Percentiles rank a stretch among this genome's conserved stretches.
Evolutionary conservation across 2,329 filamentous ascomycete genomes (phyloP).

Genomic region (Lachnellula hyalina): DNA sequence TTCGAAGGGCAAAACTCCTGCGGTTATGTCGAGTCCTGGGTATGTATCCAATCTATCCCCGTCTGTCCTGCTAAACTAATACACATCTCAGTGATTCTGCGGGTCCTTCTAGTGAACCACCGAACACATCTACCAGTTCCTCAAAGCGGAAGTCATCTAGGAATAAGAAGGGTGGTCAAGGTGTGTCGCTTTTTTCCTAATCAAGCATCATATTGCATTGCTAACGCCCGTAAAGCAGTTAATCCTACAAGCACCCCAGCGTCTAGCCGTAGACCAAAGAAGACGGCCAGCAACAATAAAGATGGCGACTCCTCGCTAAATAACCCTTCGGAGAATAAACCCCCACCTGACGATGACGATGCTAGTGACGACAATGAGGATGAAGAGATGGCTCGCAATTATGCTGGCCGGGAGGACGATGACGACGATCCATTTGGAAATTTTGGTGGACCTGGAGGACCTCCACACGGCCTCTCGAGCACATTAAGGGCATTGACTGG

Average conservation of each 20-base stretch:
- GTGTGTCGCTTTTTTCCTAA: conserved; percentile 31
- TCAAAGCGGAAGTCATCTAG: conserved; percentile 69
- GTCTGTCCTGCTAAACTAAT: conserved; percentile 22
- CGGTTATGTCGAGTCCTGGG: conserved; percentile 70
- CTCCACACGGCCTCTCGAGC: conserved; percentile 63
- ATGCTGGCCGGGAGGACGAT: conserved; percentile 49
- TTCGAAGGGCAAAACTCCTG: conserved; percentile 51
- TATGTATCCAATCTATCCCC: conserved; percentile 37
- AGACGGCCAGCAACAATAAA: conserved; percentile 54
- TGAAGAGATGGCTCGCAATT: conserved; percentile 50
- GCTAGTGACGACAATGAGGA: conserved; percentile 56
- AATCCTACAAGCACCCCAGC: conserved; percentile 23
- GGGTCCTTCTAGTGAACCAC: conserved; percentile 55
- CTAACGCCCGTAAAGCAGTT: conserved; percentile 32
- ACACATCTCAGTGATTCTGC: conserved; percentile 49
- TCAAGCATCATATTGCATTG: background rate
- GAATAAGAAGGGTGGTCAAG: conserved; percentile 59
- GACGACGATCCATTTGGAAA: conserved; percentile 57
- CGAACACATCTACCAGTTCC: conserved; percentile 50
- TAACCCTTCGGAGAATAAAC: conserved; percentile 21
- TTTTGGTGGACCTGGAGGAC: conserved; percentile 62
- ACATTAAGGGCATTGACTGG: conserved; percentile 83
- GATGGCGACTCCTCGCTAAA: conserved; percentile 65
- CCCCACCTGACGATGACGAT: conserved; percentile 34
- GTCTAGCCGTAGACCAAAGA: conserved; percentile 40